phyloP scores from a whole-genome alignment of 495 filamentous ascomycete species.

The Daldinia concentrica region DNA sequence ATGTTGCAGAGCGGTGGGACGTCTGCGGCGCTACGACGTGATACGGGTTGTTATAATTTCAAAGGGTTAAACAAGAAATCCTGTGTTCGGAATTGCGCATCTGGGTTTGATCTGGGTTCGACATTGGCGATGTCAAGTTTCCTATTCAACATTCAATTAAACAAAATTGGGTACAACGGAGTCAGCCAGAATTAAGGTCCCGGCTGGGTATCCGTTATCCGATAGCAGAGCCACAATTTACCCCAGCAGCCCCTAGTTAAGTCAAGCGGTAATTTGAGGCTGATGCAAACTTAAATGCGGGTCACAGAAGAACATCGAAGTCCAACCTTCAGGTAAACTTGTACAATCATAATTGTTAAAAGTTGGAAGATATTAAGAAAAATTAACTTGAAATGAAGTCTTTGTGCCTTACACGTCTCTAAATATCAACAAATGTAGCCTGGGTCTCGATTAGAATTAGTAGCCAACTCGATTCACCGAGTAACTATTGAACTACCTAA shows the following conservation, averaged over 20 bases:
- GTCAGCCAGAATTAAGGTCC: constrained; percentile 1
- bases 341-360: too few relatives aligned
- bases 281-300: constrained; percentile 4
- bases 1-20: background rate
- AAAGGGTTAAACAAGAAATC: background rate
- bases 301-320: too few relatives aligned
- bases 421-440: too few relatives aligned
- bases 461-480: too few relatives aligned
- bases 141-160: constrained; percentile 23
- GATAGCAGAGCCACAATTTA: constrained; percentile 22
- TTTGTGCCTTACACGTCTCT: too few relatives aligned
- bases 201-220: constrained; percentile 1
- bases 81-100: background rate
- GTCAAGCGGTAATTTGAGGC: constrained; percentile 1
- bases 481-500: too few relatives aligned
- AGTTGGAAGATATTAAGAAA: too few relatives aligned
- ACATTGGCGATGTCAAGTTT: constrained; percentile 11
- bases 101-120: constrained; percentile 5
- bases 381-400: too few relatives aligned
- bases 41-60: background rate
- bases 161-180: constrained; percentile 16
- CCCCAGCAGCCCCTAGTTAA: background rate
- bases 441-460: too few relatives aligned
- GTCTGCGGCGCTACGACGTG: background rate
- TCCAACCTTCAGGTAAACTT: background rate